These are phyloP conservation scores for Cercospora sp. DNA, from an alignment of 2,329 filamentous ascomycete genomes.

Conservation along the genomic window DNA sequence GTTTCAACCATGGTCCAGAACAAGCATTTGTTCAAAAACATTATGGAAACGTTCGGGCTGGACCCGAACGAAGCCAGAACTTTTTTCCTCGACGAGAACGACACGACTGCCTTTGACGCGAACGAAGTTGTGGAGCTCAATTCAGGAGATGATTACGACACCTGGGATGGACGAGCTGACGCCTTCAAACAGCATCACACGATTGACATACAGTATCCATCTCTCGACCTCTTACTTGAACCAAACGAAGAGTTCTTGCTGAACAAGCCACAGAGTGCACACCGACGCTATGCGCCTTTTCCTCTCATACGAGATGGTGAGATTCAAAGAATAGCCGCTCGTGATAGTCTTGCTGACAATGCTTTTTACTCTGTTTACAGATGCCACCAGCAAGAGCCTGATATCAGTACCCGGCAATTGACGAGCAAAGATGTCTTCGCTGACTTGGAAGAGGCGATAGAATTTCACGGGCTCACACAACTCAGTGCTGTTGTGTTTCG, in stretches of 20 bases:
- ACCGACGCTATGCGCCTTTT: slow-evolving; percentile 16
- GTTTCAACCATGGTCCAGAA: not conserved
- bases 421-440: slow-evolving; percentile 1
- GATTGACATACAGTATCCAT: slow-evolving; percentile 16
- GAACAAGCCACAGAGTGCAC: slow-evolving; percentile 14
- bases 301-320: slow-evolving; percentile 17
- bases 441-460: slow-evolving; percentile 13
- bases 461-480: slow-evolving; percentile 13
- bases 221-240: slow-evolving; percentile 12
- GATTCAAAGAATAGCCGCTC: slow-evolving; percentile 14
- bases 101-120: slow-evolving; percentile 2
- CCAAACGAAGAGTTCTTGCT: slow-evolving; percentile 9
- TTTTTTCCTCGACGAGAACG: slow-evolving; percentile 2
- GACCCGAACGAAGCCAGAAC: slow-evolving; percentile 8
- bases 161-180: slow-evolving; percentile 5
- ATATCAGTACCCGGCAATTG: slow-evolving; percentile 3
- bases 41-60: slow-evolving; percentile 15
- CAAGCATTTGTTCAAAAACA: slow-evolving; percentile 13
- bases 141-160: not conserved
- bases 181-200: slow-evolving; percentile 14
- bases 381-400: slow-evolving; percentile 1
- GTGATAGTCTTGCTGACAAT: slow-evolving; percentile 14
- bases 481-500: slow-evolving; percentile 10
- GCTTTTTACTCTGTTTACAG: slow-evolving; percentile 20
- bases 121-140: slow-evolving; percentile 3